Evolutionary conservation across 768 basidiomycete genomes (phyloP), one percentile per base, ranked within the genome.

Genomic region (Ramaria sp.): DNA sequence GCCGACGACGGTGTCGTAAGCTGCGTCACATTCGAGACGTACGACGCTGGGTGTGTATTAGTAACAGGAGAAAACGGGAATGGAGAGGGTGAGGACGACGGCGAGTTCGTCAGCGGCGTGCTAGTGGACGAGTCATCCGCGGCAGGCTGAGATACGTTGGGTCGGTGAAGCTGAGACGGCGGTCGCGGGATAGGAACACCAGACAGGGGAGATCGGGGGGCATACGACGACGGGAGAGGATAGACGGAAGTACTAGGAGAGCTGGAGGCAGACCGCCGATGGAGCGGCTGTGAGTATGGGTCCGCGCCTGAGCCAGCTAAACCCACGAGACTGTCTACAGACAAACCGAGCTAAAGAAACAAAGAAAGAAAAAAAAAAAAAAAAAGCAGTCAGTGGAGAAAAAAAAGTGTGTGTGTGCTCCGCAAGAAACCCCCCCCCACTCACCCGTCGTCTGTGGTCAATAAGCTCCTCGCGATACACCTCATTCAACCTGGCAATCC

Each of bases 391-490:
- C 55, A 45, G 50, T 28, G 39, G 16, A 25, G 5, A 12, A n/a
- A n/a, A n/a, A n/a, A n/a, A n/a, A n/a, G n/a, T n/a, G n/a, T n/a
- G n/a, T n/a, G n/a, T n/a, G n/a, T n/a, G n/a, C n/a, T n/a, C n/a
- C n/a, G n/a, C n/a, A n/a, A n/a, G n/a, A n/a, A n/a, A n/a, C n/a
- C n/a, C n/a, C n/a, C n/a, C n/a, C n/a, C n/a, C 8, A 76, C 89
- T 68, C 68, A 88, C 87, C 66, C 86, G 72, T 59, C 80, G 71
- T 56, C 89, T 69, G 62, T 86, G 80, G 42, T 87, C 83, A 52
- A 92, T 82, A 57, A 92, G 68, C 66, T 92, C 89, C 67, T 89
- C 88, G 28, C 87, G 73, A 63, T 91, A 92, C 4, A 88, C 77
- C 61, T 91, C 88, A 59, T 90, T 91, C 63, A 88, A 67, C 59